A percentile compares a stretch with the other conserved stretches of the same genome.
Conservation (phyloP, 148 eudicot species). For the Cornus florida region DNA sequence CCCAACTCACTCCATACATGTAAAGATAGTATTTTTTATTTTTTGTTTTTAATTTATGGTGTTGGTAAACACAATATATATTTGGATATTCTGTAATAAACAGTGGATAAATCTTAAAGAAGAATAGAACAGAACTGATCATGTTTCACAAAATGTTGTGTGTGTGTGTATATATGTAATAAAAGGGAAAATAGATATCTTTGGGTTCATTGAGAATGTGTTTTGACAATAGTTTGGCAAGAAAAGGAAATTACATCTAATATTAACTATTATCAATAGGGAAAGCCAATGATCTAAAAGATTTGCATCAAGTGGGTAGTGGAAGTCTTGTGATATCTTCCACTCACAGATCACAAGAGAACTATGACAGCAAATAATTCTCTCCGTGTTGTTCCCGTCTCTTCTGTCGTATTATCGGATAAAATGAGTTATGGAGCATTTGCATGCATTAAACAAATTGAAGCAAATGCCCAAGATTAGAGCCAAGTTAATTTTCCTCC, state of each 20-base stretch:
- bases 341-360: conserved; percentile 22
- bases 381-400: neutral
- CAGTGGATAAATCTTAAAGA: neutral
- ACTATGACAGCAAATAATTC: conserved; percentile 15
- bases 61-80: neutral
- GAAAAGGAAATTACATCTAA: neutral
- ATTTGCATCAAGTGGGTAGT: conserved; percentile 6
- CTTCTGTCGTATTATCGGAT: neutral
- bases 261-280: neutral
- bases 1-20: neutral
- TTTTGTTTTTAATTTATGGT: neutral
- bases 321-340: conserved; percentile 30
- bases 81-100: neutral
- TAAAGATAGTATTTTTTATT: no score
- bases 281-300: neutral
- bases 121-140: neutral
- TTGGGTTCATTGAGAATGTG: neutral
- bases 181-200: neutral
- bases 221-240: neutral
- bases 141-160: neutral
- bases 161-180: neutral
- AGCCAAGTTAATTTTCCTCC: conserved; percentile 2
- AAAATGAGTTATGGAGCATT: conserved; percentile 7
- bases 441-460: conserved; percentile 14
- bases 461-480: conserved; percentile 5